Conservation (phyloP, 306 rosid species). For the Vigna trinervia region DNA sequence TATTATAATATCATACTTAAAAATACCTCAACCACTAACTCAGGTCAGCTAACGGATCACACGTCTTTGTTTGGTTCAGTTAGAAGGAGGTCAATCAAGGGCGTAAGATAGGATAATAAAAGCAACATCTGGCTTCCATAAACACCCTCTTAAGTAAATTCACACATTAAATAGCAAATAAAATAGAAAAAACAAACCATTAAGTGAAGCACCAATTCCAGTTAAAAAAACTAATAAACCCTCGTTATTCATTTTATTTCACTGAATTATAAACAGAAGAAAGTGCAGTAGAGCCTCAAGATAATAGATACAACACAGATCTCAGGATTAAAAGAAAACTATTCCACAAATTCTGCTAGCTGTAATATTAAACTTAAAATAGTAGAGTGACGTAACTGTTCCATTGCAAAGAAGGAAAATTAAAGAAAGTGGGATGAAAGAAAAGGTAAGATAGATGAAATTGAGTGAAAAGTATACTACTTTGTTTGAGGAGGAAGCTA, state of each 20-base stretch:
- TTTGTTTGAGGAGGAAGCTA: too few relatives aligned
- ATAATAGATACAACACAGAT: not conserved
- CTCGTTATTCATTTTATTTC: constrained; percentile 15
- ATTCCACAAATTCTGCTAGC: not conserved
- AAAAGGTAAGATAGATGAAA: too few relatives aligned
- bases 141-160: not conserved
- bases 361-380: not conserved
- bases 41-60: not conserved
- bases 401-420: too few relatives aligned
- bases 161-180: constrained; percentile 1
- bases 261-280: not conserved
- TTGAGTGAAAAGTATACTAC: too few relatives aligned
- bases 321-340: not conserved
- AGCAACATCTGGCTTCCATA: constrained; percentile 12
- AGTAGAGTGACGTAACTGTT: not conserved
- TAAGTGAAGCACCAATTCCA: constrained; percentile 3
- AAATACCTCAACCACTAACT: not conserved
- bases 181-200: not conserved
- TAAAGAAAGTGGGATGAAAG: too few relatives aligned
- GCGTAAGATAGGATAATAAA: constrained; percentile 8
- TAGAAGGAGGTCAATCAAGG: not conserved
- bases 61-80: not conserved
- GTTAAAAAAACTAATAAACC: not conserved
- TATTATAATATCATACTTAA: not conserved
- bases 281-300: not conserved